Evolutionary conservation across 208 protist species (phyloP).

Genomic region (Leishmania mexicana): DNA sequence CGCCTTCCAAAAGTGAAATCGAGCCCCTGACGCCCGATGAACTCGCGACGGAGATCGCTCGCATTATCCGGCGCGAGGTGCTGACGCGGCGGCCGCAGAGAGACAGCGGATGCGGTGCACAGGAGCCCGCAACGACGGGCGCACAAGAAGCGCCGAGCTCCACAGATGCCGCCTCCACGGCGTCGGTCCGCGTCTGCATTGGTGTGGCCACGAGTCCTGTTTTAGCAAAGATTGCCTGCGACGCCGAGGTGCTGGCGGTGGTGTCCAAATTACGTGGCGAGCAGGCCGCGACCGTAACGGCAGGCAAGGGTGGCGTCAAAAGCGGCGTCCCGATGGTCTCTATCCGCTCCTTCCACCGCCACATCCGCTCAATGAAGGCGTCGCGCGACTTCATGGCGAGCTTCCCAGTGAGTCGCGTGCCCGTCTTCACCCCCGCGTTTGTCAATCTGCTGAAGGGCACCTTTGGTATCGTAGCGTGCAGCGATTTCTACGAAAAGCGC

Average conservation of each 20-base stretch:
- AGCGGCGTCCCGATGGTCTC: slow-evolving; percentile 30
- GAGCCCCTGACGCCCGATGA: slow-evolving; percentile 36
- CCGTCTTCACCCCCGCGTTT: slow-evolving; percentile 58
- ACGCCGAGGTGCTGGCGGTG: slow-evolving; percentile 46
- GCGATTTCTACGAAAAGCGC: slow-evolving; percentile 41
- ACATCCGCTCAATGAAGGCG: slow-evolving; percentile 41
- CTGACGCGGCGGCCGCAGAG: slow-evolving; percentile 9
- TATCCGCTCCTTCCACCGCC: slow-evolving; percentile 52
- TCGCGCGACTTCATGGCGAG: slow-evolving; percentile 46
- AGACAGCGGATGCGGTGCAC: neutral
- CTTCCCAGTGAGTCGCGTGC: slow-evolving; percentile 58
- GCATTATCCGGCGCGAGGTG: slow-evolving; percentile 40
- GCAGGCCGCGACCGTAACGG: neutral
- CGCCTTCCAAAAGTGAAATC: slow-evolving; percentile 14
- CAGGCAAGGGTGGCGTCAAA: neutral
- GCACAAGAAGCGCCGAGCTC: neutral
- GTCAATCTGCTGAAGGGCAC: slow-evolving; percentile 50
- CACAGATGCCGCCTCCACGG: neutral
- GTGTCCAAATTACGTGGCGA: neutral
- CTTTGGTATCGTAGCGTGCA: slow-evolving; percentile 64
- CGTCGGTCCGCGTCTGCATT: slow-evolving; percentile 48
- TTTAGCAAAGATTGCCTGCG: slow-evolving; percentile 87
- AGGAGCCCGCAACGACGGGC: neutral
- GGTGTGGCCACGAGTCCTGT: slow-evolving; percentile 65
- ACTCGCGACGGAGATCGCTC: slow-evolving; percentile 45